These are phyloP conservation scores for Candida orba DNA, from an alignment of 805 yeast species.

Conservation along the genomic window DNA sequence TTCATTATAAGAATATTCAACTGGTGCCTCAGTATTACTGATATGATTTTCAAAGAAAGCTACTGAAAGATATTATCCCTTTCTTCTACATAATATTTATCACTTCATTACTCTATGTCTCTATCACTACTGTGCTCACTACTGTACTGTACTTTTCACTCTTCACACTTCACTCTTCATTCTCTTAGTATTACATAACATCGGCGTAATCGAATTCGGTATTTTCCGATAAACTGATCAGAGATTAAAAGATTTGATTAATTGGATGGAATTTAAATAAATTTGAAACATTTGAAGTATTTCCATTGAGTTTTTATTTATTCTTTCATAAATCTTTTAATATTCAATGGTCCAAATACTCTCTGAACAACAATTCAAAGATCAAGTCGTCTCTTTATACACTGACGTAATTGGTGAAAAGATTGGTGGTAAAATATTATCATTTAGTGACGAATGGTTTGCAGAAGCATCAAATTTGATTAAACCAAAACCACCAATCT, in stretches of 20 bases:
- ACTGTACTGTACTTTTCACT: too few species aligned
- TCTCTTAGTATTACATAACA: too few species aligned
- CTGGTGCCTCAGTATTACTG: background rate
- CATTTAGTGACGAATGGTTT: slow-evolving; percentile 87
- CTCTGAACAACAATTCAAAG: slow-evolving; percentile 19
- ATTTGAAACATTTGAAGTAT: too few species aligned
- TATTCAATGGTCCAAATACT: slow-evolving; percentile 2
- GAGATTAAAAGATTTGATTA: background rate
- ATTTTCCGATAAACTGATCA: slow-evolving; percentile 3
- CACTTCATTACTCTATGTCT: too few species aligned
- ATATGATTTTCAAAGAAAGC: too few species aligned
- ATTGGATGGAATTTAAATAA: background rate
- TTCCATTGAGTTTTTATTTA: background rate
- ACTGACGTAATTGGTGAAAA: slow-evolving; percentile 77
- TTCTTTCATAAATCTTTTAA: background rate
- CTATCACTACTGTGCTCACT: too few species aligned
- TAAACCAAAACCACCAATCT: slow-evolving; percentile 70
- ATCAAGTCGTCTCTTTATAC: slow-evolving; percentile 19
- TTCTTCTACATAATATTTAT: too few species aligned
- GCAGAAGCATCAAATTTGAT: slow-evolving; percentile 87
- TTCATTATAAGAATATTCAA: too few species aligned
- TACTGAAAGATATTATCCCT: too few species aligned
- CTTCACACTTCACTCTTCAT: too few species aligned
- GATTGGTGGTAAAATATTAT: slow-evolving; percentile 68
- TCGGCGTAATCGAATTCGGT: background rate